These are phyloP conservation scores for Zelopaecilomyces penicillatus DNA, from an alignment of 2,329 filamentous ascomycete genomes.

Conservation along the genomic window DNA sequence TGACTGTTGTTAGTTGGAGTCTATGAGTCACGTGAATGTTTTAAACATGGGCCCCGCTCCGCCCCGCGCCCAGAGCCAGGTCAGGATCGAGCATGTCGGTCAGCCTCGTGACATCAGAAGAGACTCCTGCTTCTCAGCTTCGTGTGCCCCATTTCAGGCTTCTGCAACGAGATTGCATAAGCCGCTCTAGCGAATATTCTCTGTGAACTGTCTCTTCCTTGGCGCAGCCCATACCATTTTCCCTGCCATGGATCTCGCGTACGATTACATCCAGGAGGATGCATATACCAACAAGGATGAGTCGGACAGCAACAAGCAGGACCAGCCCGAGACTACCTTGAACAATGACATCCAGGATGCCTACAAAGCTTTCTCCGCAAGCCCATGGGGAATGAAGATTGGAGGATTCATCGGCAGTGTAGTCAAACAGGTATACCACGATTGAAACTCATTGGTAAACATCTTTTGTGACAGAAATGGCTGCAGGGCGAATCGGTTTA, in stretches of 20 bases:
- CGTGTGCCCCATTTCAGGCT: too few species aligned
- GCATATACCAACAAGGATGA: conserved; percentile 54
- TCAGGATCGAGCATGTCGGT: too few species aligned
- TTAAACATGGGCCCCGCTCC: too few species aligned
- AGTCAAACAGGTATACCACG: conserved; percentile 67
- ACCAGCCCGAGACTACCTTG: conserved; percentile 47
- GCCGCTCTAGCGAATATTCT: too few species aligned
- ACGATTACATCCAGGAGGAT: conserved; percentile 92
- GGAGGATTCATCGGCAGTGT: conserved; percentile 85
- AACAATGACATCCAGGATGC: conserved; percentile 90
- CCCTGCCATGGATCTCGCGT: conserved; percentile 78
- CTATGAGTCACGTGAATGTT: too few species aligned
- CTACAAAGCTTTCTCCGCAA: conserved; percentile 85
- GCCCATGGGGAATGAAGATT: conserved; percentile 81
- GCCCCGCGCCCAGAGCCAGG: too few species aligned
- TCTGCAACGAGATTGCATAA: too few species aligned
- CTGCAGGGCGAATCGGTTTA: conserved; percentile 69
- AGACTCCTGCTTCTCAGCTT: too few species aligned
- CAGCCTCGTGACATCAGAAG: too few species aligned
- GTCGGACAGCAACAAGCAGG: conserved; percentile 30
- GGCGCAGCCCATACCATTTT: neutral
- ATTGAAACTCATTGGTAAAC: too few species aligned
- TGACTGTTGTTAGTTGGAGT: too few species aligned
- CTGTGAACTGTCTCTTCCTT: too few species aligned
- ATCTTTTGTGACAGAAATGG: conserved; percentile 5